Conservation (phyloP, 768 basidiomycete genomes). For the Clavaria fumosa region DNA sequence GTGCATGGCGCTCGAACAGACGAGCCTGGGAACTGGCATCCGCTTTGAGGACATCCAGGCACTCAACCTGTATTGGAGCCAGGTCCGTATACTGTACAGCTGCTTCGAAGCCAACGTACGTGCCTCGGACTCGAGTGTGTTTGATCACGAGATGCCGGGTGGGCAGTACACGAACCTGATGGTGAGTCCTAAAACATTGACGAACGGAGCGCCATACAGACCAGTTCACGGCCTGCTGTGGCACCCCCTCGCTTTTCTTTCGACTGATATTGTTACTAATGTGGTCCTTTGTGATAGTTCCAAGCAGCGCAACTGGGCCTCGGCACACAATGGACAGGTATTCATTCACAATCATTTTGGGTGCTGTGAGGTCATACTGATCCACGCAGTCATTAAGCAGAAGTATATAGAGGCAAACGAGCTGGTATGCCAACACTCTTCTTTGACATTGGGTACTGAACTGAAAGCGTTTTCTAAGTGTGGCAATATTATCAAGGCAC, state of each 20-base stretch:
- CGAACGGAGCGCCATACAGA: too few species aligned
- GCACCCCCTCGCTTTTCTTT: too few species aligned
- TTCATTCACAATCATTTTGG: conserved; percentile 11
- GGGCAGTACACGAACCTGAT: conserved; percentile 91
- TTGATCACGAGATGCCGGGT: conserved; percentile 99
- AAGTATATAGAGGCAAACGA: conserved; percentile 98
- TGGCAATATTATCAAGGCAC: conserved; percentile 89
- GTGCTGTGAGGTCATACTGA: conserved; percentile 5
- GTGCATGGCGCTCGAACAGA: conserved; percentile 90
- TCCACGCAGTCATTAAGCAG: conserved; percentile 72
- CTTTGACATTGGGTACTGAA: conserved; percentile 5
- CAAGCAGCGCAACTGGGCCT: conserved; percentile 96
- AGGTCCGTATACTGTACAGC: conserved; percentile 85
- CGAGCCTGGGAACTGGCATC: conserved; percentile 85
- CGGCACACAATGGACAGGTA: conserved; percentile 89
- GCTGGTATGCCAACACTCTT: conserved; percentile 50
- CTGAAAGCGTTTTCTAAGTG: conserved; percentile 35
- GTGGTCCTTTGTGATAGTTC: conserved; percentile 42
- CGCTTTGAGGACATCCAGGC: conserved; percentile 94
- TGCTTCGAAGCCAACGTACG: conserved; percentile 99
- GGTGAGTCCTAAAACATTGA: too few species aligned
- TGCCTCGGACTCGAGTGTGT: conserved; percentile 94
- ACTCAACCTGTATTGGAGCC: conserved; percentile 95
- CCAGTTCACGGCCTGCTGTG: too few species aligned
- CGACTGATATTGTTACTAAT: too few species aligned